Percentiles rank a stretch among this genome's conserved stretches.
phyloP scores from a whole-genome alignment of 2,329 filamentous ascomycete species.

The Xylaria polymorpha region DNA sequence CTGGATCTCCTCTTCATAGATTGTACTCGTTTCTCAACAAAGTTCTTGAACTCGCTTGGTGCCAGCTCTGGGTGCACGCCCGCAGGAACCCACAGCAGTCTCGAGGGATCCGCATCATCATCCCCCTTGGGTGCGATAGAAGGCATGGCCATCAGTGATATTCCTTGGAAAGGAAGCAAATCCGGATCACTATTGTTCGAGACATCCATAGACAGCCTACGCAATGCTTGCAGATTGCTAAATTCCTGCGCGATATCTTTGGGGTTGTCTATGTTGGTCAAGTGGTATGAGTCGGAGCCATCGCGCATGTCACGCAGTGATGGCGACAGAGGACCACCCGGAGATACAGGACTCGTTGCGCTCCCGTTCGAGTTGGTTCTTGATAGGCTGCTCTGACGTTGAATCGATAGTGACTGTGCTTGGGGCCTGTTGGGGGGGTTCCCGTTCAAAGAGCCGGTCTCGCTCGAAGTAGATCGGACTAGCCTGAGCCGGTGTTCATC shows the following conservation, averaged over 20 bases:
- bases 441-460: conserved; percentile 47
- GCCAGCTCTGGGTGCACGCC: conserved; percentile 94
- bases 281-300: conserved; percentile 80
- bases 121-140: conserved; percentile 76
- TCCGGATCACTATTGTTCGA: conserved; percentile 78
- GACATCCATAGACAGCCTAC: conserved; percentile 95
- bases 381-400: conserved; percentile 54
- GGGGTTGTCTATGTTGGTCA: conserved; percentile 90
- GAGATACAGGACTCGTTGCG: conserved; percentile 46
- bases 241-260: conserved; percentile 91
- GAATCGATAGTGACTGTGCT: conserved; percentile 54
- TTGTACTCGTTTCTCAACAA: conserved; percentile 92
- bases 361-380: conserved; percentile 54
- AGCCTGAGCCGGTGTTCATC: conserved; percentile 57
- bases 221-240: conserved; percentile 89
- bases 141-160: conserved; percentile 75
- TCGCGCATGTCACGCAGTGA: conserved; percentile 66
- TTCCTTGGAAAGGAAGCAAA: conserved; percentile 75
- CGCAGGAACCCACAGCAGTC: conserved; percentile 95
- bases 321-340: conserved; percentile 59
- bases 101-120: conserved; percentile 86
- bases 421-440: conserved; percentile 58
- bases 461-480: conserved; percentile 59
- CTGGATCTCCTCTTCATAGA: conserved; percentile 87
- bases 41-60: conserved; percentile 95